Base-by-base conservation (phyloP, 768 basidiomycete species). In the Suillus luteus region DNA sequence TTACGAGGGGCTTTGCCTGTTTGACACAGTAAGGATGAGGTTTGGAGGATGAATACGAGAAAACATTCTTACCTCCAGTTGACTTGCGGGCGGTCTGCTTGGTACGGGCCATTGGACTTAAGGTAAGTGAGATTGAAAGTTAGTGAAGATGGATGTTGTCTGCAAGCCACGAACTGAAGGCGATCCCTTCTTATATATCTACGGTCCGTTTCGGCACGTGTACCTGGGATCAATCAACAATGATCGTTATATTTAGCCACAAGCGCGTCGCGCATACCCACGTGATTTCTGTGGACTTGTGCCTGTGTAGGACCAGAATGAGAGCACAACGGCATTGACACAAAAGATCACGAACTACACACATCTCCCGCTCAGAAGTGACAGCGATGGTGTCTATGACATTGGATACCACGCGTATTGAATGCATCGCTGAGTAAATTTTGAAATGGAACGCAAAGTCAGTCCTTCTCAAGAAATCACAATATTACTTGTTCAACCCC, bases 41-140 rank as follows among this genome's bases (percentile, higher is more conserved):
- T 31, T n/a, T 9, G 35, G 38, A 55, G 17, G 31, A 41, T 43
- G 46, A 41, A 37, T 31, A 40, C 17, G 35, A 15, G 38, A 37
- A 55, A 9, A 8, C 2, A 33, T 9, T 65, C 77, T 66, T 69
- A 81, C 86, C 89, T 83, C 87, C 90, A 71, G 89, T 91, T 61
- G 90, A 90, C 77, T 91, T 91, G 81, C 89, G 88, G 65, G 89
- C 91, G 66, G 90, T 92, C 81, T 92, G 91, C 82, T 89, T 89
- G 57, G 87, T 88, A 65, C 87, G 87, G 66, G 86, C 86, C 86
- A 87, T 89, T 83, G 76, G 22, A 51, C 31, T 31, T 31, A 3
- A 55, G 19, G 2, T 63, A 38, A 61, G 3, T 15, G 31, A 54
- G 41, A 31, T 46, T 24, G 15, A 51, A 51, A 31, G 80, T 74